Base-by-base conservation (phyloP, 1,284 basidiomycete species). In the Apiotrichum laibachii region DNA sequence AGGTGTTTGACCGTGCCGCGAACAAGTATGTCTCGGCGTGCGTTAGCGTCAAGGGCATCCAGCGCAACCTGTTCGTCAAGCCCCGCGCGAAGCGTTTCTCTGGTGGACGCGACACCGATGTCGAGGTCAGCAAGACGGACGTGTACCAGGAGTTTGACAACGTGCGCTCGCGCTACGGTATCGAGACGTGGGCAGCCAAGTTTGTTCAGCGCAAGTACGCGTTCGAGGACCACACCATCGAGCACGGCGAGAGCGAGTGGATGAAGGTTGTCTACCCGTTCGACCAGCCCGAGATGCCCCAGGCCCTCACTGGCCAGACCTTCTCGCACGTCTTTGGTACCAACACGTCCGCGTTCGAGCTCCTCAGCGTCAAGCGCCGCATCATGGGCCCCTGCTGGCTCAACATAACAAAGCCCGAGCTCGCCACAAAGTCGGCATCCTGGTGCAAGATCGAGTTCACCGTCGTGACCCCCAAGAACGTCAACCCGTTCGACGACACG, bases 331-430 rank as follows among this genome's bases (percentile, higher is more conserved):
- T 97, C 13, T 90, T 98, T 68, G 95, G 96, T n/a, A 89, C 93
- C 12, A 92, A 88, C 67, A 94, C 93, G 1, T 90, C 82, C 57
- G 88, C 95, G 0, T 99, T 99, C 69, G 96, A 99, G 76, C 81
- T 94, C 10, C 85, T 99, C n/a, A 92, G 93, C 1, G 71, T 99
- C 56, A 98, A 98, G 79, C 86, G 93, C 40, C 93, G 92, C 79
- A 97, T 99, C 64, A 98, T 97, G 91, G 96, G 96, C 3, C 94
- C 96, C 0, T 99, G 96, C 75, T 99, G 95, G 96, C 81, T 99
- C 52, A 84, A 88, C 60, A 84, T 99, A 64, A 87, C 88, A 74
- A 84, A 87, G 26, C 85, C 87, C 13, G 78, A 84, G 48, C 79
- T 91, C 21, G 87, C 88, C 56, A 79, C 86, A 69, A 88, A 89